Evolutionary conservation across 371 early-diverging fungal genomes (phyloP), one percentile per base, ranked within the genome.

Genomic region (Mortierella sp.): DNA sequence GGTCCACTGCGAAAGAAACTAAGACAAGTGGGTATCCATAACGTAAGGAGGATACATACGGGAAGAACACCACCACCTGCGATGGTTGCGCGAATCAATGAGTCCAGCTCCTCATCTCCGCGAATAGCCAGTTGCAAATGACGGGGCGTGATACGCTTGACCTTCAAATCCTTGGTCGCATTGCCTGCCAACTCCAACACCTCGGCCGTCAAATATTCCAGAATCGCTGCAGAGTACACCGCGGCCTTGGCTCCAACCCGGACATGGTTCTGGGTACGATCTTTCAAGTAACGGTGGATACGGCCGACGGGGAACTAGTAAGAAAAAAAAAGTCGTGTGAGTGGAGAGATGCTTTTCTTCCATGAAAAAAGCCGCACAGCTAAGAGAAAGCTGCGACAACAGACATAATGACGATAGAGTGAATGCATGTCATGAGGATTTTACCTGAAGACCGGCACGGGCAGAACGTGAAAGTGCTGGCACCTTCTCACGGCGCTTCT

Each of bases 231-330:
- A 69, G 94, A 92, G 85, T 96, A 96, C 9, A 96, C 96, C 4
- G 96, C 95, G n/a, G 97, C 96, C 79, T 95, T 95, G 68, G 96
- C 95, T 6, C 97, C 96, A 11, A 96, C 96, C 70, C 97, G 94
- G 70, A 93, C 91, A 72, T 95, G 91, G 87, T 89, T 91, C 77
- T 93, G 90, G 26, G 94, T 91, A 74, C 92, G 91, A 73, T 91
- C 90, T 86, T 96, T 95, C 78, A 96, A 87, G 85, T 96, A 95
- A 70, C 97, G 91, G 86, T 96, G 97, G 80, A 96, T 95, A 89
- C 97, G 96, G 63, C 97, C 95, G 31, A 95, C 95, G 53, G 95
- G 95, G 79, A 94, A 95, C 91, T 95, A 87, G 61, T 14, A 39
- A 39, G 7, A 37, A 6, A 19, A 29, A 26, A 31, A n/a, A 19